These are phyloP conservation scores for Xylariaceae sp. DNA, from an alignment of 2,329 filamentous ascomycete genomes.

Conservation along the genomic window DNA sequence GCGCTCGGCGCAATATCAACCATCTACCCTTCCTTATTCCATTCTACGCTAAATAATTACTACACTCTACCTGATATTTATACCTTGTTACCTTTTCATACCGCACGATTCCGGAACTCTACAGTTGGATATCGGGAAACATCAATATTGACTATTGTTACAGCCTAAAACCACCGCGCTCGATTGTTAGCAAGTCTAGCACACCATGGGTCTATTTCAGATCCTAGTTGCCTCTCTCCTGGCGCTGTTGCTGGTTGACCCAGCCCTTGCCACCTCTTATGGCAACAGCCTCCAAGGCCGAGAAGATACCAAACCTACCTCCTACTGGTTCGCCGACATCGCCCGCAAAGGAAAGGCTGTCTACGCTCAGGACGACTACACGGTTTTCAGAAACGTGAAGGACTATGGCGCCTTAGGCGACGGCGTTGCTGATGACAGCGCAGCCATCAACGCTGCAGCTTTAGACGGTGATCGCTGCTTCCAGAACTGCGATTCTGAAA, in stretches of 20 bases:
- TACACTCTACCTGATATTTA: too few relatives aligned
- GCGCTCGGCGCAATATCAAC: neutral
- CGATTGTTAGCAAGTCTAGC: conserved; percentile 22
- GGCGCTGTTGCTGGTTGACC: conserved; percentile 26
- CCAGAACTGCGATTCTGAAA: conserved; percentile 76
- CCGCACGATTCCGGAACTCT: neutral
- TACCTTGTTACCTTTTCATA: too few relatives aligned
- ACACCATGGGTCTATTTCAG: conserved; percentile 32
- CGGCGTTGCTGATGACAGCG: conserved; percentile 75
- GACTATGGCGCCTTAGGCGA: conserved; percentile 72
- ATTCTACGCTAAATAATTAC: neutral
- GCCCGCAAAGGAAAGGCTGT: conserved; percentile 66
- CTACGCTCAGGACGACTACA: conserved; percentile 60
- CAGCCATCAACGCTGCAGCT: conserved; percentile 81
- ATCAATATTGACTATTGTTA: conserved; percentile 5
- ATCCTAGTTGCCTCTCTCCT: conserved; percentile 27
- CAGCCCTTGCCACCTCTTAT: conserved; percentile 19
- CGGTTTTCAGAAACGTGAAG: conserved; percentile 74
- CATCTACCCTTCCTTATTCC: neutral
- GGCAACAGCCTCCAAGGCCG: conserved; percentile 22
- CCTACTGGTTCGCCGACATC: conserved; percentile 72
- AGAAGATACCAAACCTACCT: conserved; percentile 35
- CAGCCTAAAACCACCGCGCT: conserved; percentile 9
- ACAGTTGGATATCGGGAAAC: conserved; percentile 4
- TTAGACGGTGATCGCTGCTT: conserved; percentile 74